Percentiles rank a stretch among this genome's conserved stretches.
Conservation (phyloP, 2,329 filamentous ascomycete genomes). For the Penicillium griseofulvum region DNA sequence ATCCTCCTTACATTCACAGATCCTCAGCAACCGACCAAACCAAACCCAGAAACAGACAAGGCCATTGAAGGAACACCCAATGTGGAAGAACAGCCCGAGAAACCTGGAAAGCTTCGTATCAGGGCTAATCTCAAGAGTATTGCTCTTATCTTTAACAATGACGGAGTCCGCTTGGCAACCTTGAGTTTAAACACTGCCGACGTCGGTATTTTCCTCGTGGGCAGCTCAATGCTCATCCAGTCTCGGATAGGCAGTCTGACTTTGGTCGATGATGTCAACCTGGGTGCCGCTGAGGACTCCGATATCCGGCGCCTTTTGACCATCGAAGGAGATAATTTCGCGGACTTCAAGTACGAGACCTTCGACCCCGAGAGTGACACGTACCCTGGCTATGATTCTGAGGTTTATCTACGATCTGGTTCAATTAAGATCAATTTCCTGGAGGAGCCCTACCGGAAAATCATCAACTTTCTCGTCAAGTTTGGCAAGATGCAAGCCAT, state of each 20-base stretch:
- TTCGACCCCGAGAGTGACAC: constrained; percentile 73
- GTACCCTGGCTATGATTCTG: constrained; percentile 94
- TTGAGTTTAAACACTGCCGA: constrained; percentile 89
- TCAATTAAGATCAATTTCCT: constrained; percentile 97
- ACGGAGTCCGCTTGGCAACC: constrained; percentile 90
- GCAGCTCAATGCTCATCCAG: constrained; percentile 81
- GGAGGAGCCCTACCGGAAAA: constrained; percentile 96
- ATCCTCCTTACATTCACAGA: constrained; percentile 86
- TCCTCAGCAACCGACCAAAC: constrained; percentile 50
- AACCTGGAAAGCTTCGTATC: constrained; percentile 77
- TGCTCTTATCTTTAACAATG: constrained; percentile 91
- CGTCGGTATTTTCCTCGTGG: constrained; percentile 82
- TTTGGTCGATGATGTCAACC: constrained; percentile 88
- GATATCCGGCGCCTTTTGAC: constrained; percentile 82
- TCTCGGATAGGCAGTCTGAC: constrained; percentile 84
- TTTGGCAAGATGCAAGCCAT: constrained; percentile 99
- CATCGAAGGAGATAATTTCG: constrained; percentile 91
- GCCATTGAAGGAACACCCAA: constrained; percentile 26
- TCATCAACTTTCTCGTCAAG: constrained; percentile 95
- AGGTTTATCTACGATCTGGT: constrained; percentile 83
- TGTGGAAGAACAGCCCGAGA: constrained; percentile 32
- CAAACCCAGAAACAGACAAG: constrained; percentile 31
- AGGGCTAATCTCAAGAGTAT: constrained; percentile 94
- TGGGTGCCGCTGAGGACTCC: constrained; percentile 78
- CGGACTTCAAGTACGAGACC: constrained; percentile 96